Evolutionary conservation across 139 green algal species (phyloP).

Genomic region (Axilococcus clingmanii): DNA sequence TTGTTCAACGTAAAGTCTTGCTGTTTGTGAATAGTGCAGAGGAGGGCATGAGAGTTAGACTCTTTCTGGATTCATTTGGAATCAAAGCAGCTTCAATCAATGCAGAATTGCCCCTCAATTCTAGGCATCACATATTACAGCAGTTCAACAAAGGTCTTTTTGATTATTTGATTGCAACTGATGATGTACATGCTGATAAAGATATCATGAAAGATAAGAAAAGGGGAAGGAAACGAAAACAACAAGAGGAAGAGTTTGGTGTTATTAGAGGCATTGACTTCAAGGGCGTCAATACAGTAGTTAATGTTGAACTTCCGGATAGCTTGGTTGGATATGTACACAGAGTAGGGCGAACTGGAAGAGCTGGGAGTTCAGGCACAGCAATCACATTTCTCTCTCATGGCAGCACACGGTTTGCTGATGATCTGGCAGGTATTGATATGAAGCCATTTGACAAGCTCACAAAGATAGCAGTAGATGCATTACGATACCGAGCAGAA

Average conservation of each 20-base stretch:
- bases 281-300: slow-evolving; percentile 84
- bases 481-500: slow-evolving; percentile 66
- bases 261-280: slow-evolving; percentile 95
- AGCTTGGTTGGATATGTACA: slow-evolving; percentile 71
- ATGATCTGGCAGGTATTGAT: not conserved
- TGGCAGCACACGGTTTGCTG: slow-evolving; percentile 7
- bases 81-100: slow-evolving; percentile 69
- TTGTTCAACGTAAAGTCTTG: slow-evolving; percentile 75
- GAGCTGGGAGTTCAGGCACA: slow-evolving; percentile 56
- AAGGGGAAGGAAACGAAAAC: not conserved
- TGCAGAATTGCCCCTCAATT: slow-evolving; percentile 73
- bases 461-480: slow-evolving; percentile 38
- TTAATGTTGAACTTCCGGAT: slow-evolving; percentile 75
- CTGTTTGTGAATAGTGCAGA: slow-evolving; percentile 88
- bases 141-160: slow-evolving; percentile 85
- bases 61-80: slow-evolving; percentile 93
- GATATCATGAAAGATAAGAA: slow-evolving; percentile 2
- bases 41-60: slow-evolving; percentile 59
- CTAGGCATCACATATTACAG: slow-evolving; percentile 69
- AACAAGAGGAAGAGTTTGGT: slow-evolving; percentile 85
- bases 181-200: slow-evolving; percentile 44
- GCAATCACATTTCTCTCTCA: slow-evolving; percentile 53
- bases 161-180: slow-evolving; percentile 87
- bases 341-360: slow-evolving; percentile 80
- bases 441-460: slow-evolving; percentile 43